Base-by-base conservation (phyloP, 176 grass and related monocot genomes). In the Hyparrhenia diplandra region DNA sequence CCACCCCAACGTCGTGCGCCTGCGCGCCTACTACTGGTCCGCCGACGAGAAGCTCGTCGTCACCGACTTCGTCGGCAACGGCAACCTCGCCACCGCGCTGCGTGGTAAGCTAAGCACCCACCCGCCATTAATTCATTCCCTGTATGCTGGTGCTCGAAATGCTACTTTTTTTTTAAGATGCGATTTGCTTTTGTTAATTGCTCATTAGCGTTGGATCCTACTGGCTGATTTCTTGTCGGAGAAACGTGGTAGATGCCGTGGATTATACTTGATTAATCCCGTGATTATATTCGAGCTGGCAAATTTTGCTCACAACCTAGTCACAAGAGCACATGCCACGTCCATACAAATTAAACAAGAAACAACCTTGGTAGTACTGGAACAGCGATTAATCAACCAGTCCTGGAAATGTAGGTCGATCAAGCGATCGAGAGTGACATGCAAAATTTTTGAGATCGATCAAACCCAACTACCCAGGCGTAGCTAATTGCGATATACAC, bases 1-100 rank as follows among this genome's bases (percentile, higher is more conserved):
- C 1, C 96, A 99, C 77, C 85, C 92, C 51, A 99, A 99, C 83
- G 73, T 99, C 62, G 96, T 99, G 59, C 83, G 90, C 23, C 80
- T 95, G 72, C 83, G 96, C 40, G 96, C 96, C 4, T 99, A 84
- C 87, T 99, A 99, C 90, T 99, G 93, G 92, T 92, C 96, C 27
- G 55, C 72, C 1, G 96, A 99, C 74, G 96, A 99, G 88, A 95
- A 95, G 80, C 87, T 99, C 43, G 84, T 99, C 90, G 94, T 99
- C 84, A 91, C 96, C 35, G 96, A 99, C 89, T 99, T 99, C 88
- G 84, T 99, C 84, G 75, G 82, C 90, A 91, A 95, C 76, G 96
- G 96, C 79, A 99, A 95, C 79, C 96, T 95, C 85, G 90, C 88
- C 81, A 74, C 85, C 18, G 89, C 87, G 2, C 84, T 99, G 47